Conservation (phyloP, 202 grass and related monocot species). For the Zizania palustris region DNA sequence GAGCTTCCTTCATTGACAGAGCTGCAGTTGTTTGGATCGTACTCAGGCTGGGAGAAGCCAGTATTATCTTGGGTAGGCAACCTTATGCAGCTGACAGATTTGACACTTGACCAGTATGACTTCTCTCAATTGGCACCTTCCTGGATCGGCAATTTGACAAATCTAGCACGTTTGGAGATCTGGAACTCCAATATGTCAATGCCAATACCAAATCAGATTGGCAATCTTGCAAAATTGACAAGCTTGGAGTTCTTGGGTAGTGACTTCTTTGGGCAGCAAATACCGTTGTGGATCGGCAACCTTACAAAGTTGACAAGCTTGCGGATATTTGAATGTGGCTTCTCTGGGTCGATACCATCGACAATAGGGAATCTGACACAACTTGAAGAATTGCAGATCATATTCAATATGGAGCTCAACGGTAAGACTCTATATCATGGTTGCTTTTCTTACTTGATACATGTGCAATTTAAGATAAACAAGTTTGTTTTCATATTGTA, state of each 20-base stretch:
- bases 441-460: conserved; percentile 27
- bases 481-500: no score
- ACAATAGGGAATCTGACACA: conserved; percentile 4
- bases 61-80: conserved; percentile 21
- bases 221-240: conserved; percentile 11
- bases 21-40: neutral
- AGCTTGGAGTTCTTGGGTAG: fast-evolving
- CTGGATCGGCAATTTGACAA: conserved; percentile 45
- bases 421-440: conserved; percentile 7
- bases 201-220: conserved; percentile 29
- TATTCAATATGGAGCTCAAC: neutral
- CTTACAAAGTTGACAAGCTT: neutral
- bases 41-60: neutral
- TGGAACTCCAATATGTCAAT: conserved; percentile 30
- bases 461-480: conserved; percentile 35
- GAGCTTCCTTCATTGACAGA: neutral
- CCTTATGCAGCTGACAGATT: conserved; percentile 39
- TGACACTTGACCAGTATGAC: conserved; percentile 13
- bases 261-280: neutral
- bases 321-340: neutral
- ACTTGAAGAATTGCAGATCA: neutral
- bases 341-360: conserved; percentile 23
- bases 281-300: conserved; percentile 13
- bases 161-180: conserved; percentile 38
- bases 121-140: conserved; percentile 36